A percentile compares a stretch with the other conserved stretches of the same genome.
These are phyloP conservation scores for Trichoderma parareesei DNA, from an alignment of 495 filamentous ascomycete species.

Conservation along the genomic window DNA sequence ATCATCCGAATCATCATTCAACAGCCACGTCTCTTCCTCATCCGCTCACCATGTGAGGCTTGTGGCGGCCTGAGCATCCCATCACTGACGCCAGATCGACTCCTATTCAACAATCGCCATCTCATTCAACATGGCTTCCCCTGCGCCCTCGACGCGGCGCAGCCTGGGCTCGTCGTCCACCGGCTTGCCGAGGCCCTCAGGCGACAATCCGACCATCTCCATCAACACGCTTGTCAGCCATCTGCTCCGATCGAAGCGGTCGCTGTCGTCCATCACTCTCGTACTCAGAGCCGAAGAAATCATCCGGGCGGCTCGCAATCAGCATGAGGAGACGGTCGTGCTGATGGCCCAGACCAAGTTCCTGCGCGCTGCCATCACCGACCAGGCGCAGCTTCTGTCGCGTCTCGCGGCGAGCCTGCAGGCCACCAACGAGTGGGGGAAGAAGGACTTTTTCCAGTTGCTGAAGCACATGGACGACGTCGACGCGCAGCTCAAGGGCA, in stretches of 20 bases:
- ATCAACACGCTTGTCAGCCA: conserved; percentile 71
- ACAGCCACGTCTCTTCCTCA: no score
- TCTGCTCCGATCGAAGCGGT: conserved; percentile 82
- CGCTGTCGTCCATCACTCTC: conserved; percentile 75
- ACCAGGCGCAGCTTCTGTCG: conserved; percentile 62
- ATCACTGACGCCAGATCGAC: not conserved
- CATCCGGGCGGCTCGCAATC: conserved; percentile 62
- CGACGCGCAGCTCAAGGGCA: conserved; percentile 60
- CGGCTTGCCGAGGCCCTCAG: conserved; percentile 7
- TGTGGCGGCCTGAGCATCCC: not conserved
- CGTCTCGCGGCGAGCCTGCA: conserved; percentile 55
- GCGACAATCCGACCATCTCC: conserved; percentile 27
- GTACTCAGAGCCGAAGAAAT: conserved; percentile 86
- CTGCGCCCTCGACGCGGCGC: conserved; percentile 6
- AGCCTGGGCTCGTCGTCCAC: conserved; percentile 8
- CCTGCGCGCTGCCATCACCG: conserved; percentile 60
- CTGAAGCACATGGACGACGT: conserved; percentile 66
- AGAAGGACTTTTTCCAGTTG: conserved; percentile 46
- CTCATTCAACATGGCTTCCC: conserved; percentile 5
- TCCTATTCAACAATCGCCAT: not conserved
- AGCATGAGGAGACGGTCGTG: conserved; percentile 73
- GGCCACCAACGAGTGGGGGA: conserved; percentile 39
- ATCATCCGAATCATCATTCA: not conserved
- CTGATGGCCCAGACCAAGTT: conserved; percentile 71
- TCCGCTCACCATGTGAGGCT: no score